phyloP scores from a whole-genome alignment of 306 rosid species.

The peach (Prunus persica) region Prunus_persica_NCBIv2 NC_034015.1:8585501-8586000 shows the following conservation, averaged over 20 bases:
- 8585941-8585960: no score
- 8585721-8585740: neutral
- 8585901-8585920: no score
- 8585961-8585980: no score
- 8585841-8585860: neutral
- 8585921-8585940: no score
- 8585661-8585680: neutral
- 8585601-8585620: conserved; percentile 1
- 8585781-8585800: no score
- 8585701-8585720: neutral
- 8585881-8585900: no score
- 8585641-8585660: neutral
- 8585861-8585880: neutral
- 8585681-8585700: neutral
- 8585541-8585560: conserved; percentile 29
- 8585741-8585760: no score
- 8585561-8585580: conserved; percentile 19
- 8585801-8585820: neutral
- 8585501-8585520: neutral
- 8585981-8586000: no score
- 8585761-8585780: no score
- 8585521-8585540: conserved; percentile 34
- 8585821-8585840: neutral
- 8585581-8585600: neutral
- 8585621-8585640: neutral